Conservation (phyloP, 257 asterid genomes). For the Solanum sejunctum region DNA sequence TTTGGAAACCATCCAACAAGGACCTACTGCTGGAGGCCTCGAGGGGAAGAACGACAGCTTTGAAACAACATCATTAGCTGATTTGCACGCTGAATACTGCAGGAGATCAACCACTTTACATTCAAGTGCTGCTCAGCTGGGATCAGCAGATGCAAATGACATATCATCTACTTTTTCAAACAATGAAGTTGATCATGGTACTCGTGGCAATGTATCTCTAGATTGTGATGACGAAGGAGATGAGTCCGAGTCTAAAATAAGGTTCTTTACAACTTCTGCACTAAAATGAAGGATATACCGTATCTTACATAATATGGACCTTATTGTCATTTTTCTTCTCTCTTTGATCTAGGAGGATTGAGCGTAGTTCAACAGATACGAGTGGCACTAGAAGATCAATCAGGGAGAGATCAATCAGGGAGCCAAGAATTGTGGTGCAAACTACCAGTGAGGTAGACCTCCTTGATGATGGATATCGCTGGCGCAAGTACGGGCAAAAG, state of each 20-base stretch:
- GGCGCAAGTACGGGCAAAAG: constrained; percentile 97
- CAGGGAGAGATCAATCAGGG: constrained; percentile 70
- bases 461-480: constrained; percentile 83
- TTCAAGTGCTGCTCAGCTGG: constrained; percentile 25
- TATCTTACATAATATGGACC: background rate
- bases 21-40: constrained; percentile 10
- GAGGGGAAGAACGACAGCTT: constrained; percentile 36
- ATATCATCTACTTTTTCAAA: constrained; percentile 46
- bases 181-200: constrained; percentile 43
- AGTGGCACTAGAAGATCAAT: constrained; percentile 39
- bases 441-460: constrained; percentile 84
- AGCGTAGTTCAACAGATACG: constrained; percentile 19
- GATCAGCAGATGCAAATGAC: constrained; percentile 35
- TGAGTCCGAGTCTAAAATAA: constrained; percentile 71
- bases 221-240: constrained; percentile 64
- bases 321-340: background rate
- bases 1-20: constrained; percentile 37
- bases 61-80: constrained; percentile 27
- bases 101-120: constrained; percentile 13
- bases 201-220: constrained; percentile 46
- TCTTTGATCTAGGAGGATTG: constrained; percentile 26
- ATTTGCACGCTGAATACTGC: constrained; percentile 32
- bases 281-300: background rate
- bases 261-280: constrained; percentile 20
- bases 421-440: constrained; percentile 81